Base-by-base conservation (phyloP, 495 filamentous ascomycete genomes). In the Lasiosphaeris hirsuta region DNA sequence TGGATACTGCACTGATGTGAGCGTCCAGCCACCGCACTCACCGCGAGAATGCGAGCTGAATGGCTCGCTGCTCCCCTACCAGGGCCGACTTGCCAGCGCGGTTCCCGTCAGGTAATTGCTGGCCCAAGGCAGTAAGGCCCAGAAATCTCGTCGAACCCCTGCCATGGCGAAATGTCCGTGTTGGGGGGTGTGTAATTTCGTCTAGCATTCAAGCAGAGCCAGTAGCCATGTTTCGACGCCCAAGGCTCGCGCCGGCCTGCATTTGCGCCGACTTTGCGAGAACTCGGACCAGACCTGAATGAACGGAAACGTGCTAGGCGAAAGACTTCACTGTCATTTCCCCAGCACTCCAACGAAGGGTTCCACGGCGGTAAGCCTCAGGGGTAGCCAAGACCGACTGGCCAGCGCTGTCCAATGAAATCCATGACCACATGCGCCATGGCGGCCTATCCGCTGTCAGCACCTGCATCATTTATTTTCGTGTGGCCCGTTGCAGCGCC, bases 381-480 rank as follows among this genome's bases (percentile, higher is more conserved):
- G 49, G 49, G 49, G 49, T 37, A 39, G 49, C 49, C 49, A 51
- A 51, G 34, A 34, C 43, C 43, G 3, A 15, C 33, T 9, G n/a
- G 2, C 18, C 23, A 7, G 30, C 23, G 5, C 30, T 5, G 53
- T 41, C 52, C 41, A 41, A 55, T 55, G 52, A 33, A 13, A 17
- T 35, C 49, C n/a, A 13, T 17, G 42, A 45, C 17, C 42, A 30
- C 23, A 30, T 23, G 42, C 10, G 36, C 49, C 34, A 51, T 41
- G 34, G 34, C 10, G 49, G 49, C 33, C 34, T 37, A 14, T 42
- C 42, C 40, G 34, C 52, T 33, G 52, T 38, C 52, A 40, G 35
- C 41, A 42, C 33, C 52, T 37, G 52, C 52, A 55, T 41, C 52
- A 45, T 55, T 55, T 45, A 38, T 46, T 55, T 47, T 55, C 19